Evolutionary conservation across 1,139 yeast species (phyloP).

Genomic region (Sugiyamaella japonica): DNA sequence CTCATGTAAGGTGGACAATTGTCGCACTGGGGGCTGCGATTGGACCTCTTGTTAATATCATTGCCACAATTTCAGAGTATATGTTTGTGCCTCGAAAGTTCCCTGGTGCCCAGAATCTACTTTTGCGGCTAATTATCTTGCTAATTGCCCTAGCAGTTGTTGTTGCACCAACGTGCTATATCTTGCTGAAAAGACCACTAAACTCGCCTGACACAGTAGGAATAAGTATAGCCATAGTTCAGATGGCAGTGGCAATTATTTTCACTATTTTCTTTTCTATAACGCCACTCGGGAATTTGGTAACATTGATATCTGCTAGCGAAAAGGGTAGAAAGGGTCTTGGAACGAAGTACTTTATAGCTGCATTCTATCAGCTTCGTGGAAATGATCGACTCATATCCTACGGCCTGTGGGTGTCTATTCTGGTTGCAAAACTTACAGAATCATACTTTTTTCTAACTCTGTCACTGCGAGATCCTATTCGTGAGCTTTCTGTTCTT

Average conservation of each 20-base stretch:
- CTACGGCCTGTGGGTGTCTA: slow-evolving; percentile 62
- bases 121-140: slow-evolving; percentile 48
- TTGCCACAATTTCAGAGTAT: slow-evolving; percentile 64
- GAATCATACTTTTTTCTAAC: slow-evolving; percentile 84
- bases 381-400: slow-evolving; percentile 59
- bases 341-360: slow-evolving; percentile 45
- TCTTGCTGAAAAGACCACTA: slow-evolving; percentile 49
- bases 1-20: slow-evolving; percentile 60
- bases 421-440: slow-evolving; percentile 67
- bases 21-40: slow-evolving; percentile 73
- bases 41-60: slow-evolving; percentile 61
- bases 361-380: slow-evolving; percentile 55
- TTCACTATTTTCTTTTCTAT: slow-evolving; percentile 63
- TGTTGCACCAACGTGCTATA: slow-evolving; percentile 62
- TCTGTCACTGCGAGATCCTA: slow-evolving; percentile 75
- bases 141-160: slow-evolving; percentile 50
- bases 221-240: slow-evolving; percentile 53
- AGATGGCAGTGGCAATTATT: slow-evolving; percentile 58
- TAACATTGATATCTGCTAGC: slow-evolving; percentile 44
- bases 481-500: slow-evolving; percentile 62
- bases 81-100: slow-evolving; percentile 66
- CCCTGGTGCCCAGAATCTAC: slow-evolving; percentile 61
- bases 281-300: slow-evolving; percentile 57
- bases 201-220: slow-evolving; percentile 53
- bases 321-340: slow-evolving; percentile 33